Conservation (phyloP, 805 yeast genomes). For the Lachancea waltii region DNA sequence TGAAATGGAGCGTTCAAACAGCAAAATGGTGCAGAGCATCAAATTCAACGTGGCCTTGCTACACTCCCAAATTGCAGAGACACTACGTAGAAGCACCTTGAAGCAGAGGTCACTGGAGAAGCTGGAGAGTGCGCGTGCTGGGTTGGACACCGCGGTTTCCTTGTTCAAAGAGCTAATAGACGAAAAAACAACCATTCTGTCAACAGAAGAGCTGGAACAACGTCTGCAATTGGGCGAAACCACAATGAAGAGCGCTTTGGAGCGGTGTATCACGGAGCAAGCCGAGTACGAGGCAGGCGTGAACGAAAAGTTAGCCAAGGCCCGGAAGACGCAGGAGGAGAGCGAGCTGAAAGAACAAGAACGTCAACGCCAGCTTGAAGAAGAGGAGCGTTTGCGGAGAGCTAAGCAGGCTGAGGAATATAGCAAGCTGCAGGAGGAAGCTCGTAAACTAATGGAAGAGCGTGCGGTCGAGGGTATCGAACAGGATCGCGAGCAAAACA, state of each 20-base stretch:
- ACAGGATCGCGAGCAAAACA: constrained; percentile 35
- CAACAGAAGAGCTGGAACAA: constrained; percentile 71
- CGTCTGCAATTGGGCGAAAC: constrained; percentile 82
- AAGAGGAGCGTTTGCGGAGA: constrained; percentile 38
- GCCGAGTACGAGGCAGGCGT: constrained; percentile 53
- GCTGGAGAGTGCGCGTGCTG: constrained; percentile 48
- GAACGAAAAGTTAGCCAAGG: constrained; percentile 61
- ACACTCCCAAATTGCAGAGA: constrained; percentile 82
- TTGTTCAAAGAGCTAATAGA: constrained; percentile 53
- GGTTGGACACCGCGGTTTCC: constrained; percentile 56
- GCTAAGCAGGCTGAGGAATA: constrained; percentile 49
- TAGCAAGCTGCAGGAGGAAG: constrained; percentile 47
- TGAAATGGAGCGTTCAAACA: constrained; percentile 19
- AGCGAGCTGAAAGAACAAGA: constrained; percentile 44
- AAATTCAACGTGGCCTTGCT: constrained; percentile 78
- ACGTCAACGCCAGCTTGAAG: constrained; percentile 44
- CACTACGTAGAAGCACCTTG: constrained; percentile 53
- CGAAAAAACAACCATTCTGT: constrained; percentile 55
- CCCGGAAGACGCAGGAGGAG: constrained; percentile 57
- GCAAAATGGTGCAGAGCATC: constrained; percentile 38
- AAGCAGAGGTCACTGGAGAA: constrained; percentile 57
- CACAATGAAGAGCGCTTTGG: constrained; percentile 67
- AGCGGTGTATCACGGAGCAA: constrained; percentile 66
- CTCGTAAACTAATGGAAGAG: constrained; percentile 50
- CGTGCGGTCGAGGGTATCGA: constrained; percentile 41